Base-by-base conservation (phyloP, 2,329 filamentous ascomycete genomes). In the Sarocladiaceae sp. region DNA sequence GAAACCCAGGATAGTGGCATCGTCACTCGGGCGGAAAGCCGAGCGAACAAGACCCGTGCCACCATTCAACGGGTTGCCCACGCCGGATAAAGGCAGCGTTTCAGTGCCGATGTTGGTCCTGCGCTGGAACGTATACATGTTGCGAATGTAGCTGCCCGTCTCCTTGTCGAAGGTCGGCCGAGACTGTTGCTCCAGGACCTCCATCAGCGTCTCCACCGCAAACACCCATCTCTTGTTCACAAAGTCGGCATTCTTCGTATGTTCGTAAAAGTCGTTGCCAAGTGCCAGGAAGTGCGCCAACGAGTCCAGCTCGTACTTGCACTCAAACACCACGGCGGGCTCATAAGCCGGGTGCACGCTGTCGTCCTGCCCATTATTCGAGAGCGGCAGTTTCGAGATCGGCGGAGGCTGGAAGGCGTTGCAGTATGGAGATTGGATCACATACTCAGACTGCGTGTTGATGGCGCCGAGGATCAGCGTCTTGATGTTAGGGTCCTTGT, bases 281-380 rank as follows among this genome's bases (percentile, higher is more conserved):
- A 98, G 68, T 0, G 85, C 81, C 5, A 98, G 74, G 62, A 98
- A 98, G 58, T 94, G 84, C 0, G 90, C 93, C 1, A 98, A 73
- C 7, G 90, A 96, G 66, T 98, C 93, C 18, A 98, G 80, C 68
- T 98, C 93, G 65, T 97, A 98, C 66, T 98, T 98, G 78, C 93
- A 98, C 65, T 98, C 93, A 52, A 96, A 98, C 3, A 98, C 93
- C 40, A 82, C 78, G 0, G 74, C 78, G 0, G 84, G 84, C 57
- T 97, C 89, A 59, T 95, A 97, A 1, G 74, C 72, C 1, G 93
- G 93, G 55, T 95, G 88, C 0, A 98, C 93, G 7, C 61, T 65
- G 58, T 98, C 93, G 16, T 83, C 77, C 60, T 95, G 87, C 3
- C 87, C 87, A 56, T 91, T 95, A 54, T 78, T 75, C 13, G 82